phyloP scores from a whole-genome alignment of 2,329 filamentous ascomycete genomes.

The Colletotrichum tofieldiae region DNA sequence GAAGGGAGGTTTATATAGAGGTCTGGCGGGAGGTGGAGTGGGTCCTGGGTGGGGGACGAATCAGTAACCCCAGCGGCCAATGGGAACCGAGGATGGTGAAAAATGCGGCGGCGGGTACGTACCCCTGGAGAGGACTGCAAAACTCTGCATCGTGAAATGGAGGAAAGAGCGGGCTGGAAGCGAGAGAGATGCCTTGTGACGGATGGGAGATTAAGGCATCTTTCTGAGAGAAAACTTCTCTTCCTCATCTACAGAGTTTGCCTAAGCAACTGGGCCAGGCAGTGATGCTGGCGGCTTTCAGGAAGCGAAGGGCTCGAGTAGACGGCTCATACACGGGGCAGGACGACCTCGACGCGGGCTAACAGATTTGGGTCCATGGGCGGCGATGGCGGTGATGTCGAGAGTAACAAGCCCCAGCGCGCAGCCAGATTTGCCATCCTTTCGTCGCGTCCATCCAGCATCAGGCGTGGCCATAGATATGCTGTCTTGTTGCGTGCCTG shows the following conservation, averaged over 20 bases:
- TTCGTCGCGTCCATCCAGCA: neutral
- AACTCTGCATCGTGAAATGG: conserved; percentile 15
- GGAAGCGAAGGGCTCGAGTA: neutral
- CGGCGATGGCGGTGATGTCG: neutral
- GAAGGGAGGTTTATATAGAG: conserved; percentile 23
- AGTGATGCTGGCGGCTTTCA: neutral
- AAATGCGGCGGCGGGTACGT: conserved; percentile 13
- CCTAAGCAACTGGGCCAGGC: neutral
- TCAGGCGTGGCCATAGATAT: neutral
- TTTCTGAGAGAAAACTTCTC: neutral
- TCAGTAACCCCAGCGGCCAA: conserved; percentile 32
- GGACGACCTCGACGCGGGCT: neutral
- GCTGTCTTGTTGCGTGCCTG: neutral
- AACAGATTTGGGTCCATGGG: no score
- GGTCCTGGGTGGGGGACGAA: conserved; percentile 9
- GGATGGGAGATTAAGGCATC: conserved; percentile 5
- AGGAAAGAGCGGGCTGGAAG: conserved; percentile 6
- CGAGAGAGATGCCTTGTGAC: conserved; percentile 6
- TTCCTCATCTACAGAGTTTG: neutral
- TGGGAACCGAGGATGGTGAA: conserved; percentile 3
- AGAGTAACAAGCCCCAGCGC: no score
- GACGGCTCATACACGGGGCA: neutral
- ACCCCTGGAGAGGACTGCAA: neutral
- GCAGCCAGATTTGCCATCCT: neutral
- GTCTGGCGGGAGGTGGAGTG: neutral